Evolutionary conservation across 352 stramenopile genomes (phyloP), one percentile per base, ranked within the genome.

Genomic region (Phytopythium cucurbitacearum): DNA sequence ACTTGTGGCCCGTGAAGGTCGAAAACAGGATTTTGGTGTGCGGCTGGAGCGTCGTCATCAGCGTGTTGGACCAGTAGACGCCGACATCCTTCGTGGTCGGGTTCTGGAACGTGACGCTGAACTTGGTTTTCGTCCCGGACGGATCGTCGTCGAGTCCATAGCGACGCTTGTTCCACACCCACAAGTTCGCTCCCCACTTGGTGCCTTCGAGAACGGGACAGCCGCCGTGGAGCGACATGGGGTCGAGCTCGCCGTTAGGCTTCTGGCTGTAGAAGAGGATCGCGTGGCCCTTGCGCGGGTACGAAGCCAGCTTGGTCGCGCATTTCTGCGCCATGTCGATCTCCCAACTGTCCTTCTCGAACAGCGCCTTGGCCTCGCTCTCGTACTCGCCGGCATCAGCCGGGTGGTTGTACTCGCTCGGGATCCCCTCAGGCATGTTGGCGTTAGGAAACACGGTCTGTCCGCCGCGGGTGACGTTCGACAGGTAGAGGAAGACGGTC

Each of bases 251-350:
- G 11, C 83, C 97, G 75, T 98, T 97, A 1, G 95, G 90, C 51
- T 97, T 85, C 59, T 99, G 96, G 53, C 78, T 97, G 82, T 99
- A 99, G 76, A 99, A 99, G 6, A 99, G 68, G n/a, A 99, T 76
- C 3, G 96, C 95, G 50, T 97, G 86, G 32, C 89, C 92, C 57
- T 94, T 94, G 51, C 66, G 75, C 9, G 83, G 83, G 62, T 91
- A 91, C 51, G 75, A 75, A 11, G 80, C 80, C 39, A 94, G 65
- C 59, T 89, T 88, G 38, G 75, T 87, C 6, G 75, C 77, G 66
- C 83, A 94, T 57, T 89, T 82, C 12, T 67, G 60, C 32, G 91
- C 76, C 79, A 91, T 91, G 45, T 91, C 77, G 33, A 76, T 66
- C 62, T 94, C 79, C 79, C 76, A 91, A 41, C 65, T 79, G 11